These are phyloP conservation scores for Tylopilus rubrobrunneus DNA, from an alignment of 768 basidiomycete species.

Conservation along the genomic window DNA sequence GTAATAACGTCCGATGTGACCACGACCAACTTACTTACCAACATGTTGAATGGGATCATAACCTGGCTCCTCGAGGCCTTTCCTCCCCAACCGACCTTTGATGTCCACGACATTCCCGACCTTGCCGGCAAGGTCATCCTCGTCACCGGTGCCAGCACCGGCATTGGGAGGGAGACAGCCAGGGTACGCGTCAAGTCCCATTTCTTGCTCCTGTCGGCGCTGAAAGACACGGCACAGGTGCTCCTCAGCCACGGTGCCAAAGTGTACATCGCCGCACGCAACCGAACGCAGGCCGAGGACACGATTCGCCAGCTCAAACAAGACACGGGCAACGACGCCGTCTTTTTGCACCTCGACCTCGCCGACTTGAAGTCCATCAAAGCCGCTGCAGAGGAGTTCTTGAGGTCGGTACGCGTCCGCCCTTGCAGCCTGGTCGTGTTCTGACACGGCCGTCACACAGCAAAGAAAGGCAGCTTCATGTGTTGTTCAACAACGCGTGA, in stretches of 20 bases:
- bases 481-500: constrained; percentile 50
- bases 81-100: constrained; percentile 27
- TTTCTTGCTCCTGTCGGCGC: neutral
- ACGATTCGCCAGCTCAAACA: constrained; percentile 30
- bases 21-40: no score
- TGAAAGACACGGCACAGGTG: constrained; percentile 3
- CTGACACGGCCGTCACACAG: constrained; percentile 16
- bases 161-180: constrained; percentile 28
- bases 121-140: constrained; percentile 32
- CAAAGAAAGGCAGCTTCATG: constrained; percentile 43
- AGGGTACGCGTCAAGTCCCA: constrained; percentile 7
- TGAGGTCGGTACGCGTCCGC: constrained; percentile 9
- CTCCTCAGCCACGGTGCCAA: constrained; percentile 31
- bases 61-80: constrained; percentile 9
- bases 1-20: no score
- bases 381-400: constrained; percentile 33
- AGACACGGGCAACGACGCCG: constrained; percentile 30
- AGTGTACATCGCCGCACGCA: constrained; percentile 36
- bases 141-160: constrained; percentile 33
- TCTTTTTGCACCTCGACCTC: constrained; percentile 37
- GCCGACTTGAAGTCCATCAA: constrained; percentile 33
- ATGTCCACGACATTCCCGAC: constrained; percentile 24
- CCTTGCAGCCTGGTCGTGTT: neutral
- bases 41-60: neutral
- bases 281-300: constrained; percentile 19